A percentile compares a stretch with the other conserved stretches of the same genome.
These are phyloP conservation scores for Monilinia polystroma DNA, from an alignment of 2,329 filamentous ascomycete species.

Conservation along the genomic window DNA sequence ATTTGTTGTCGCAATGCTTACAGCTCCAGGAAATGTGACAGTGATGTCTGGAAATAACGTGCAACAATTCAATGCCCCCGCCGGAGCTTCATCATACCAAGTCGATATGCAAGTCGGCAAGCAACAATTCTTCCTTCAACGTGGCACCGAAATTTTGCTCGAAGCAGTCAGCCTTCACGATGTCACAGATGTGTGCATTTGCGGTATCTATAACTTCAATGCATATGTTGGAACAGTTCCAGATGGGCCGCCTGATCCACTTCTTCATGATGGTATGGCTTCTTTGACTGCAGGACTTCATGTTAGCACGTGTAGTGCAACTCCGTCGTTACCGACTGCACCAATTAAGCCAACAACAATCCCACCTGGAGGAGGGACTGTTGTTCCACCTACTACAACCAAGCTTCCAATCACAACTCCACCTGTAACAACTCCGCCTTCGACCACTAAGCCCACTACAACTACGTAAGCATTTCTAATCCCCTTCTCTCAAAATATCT, in stretches of 20 bases:
- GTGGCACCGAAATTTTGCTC: slow-evolving; percentile 25
- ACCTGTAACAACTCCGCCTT: neutral
- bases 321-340: slow-evolving; percentile 40
- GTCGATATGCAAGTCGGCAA: slow-evolving; percentile 30
- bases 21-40: slow-evolving; percentile 34
- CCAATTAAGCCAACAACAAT: slow-evolving; percentile 28
- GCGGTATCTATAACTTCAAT: slow-evolving; percentile 35
- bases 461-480: slow-evolving; percentile 3
- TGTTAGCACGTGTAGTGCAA: slow-evolving; percentile 39
- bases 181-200: slow-evolving; percentile 29
- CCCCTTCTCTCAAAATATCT: neutral
- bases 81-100: slow-evolving; percentile 29
- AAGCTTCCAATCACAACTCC: slow-evolving; percentile 15
- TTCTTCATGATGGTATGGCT: slow-evolving; percentile 35
- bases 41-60: slow-evolving; percentile 36
- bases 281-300: slow-evolving; percentile 39
- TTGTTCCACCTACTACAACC: slow-evolving; percentile 19
- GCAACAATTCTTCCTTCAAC: slow-evolving; percentile 30
- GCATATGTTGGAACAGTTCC: slow-evolving; percentile 34
- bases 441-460: slow-evolving; percentile 21
- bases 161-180: slow-evolving; percentile 29
- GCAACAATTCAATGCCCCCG: slow-evolving; percentile 29
- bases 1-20: slow-evolving; percentile 38
- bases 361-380: slow-evolving; percentile 19
- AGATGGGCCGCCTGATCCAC: slow-evolving; percentile 31